Conservation (phyloP, 2,329 filamentous ascomycete genomes). For the Verticillium nubilum region DNA sequence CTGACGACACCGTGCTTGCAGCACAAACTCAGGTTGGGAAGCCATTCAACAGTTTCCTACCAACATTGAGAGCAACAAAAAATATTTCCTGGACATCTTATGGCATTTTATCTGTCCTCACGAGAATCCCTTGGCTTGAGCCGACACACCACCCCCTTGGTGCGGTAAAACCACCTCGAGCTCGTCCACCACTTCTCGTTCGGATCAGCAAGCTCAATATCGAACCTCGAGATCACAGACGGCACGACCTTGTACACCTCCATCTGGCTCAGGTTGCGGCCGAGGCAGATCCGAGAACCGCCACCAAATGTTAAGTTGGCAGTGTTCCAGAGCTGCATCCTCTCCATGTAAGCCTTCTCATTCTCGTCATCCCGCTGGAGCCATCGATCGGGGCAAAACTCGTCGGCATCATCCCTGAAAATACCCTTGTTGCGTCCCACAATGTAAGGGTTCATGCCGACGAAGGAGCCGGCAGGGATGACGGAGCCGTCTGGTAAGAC, state of each 20-base stretch:
- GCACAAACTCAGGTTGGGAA: no score
- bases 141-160: conserved; percentile 13
- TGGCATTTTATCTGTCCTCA: no score
- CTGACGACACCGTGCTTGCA: no score
- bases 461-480: conserved; percentile 28
- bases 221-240: conserved; percentile 37
- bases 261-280: conserved; percentile 25
- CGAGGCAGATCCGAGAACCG: conserved; percentile 32
- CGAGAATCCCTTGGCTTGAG: conserved; percentile 8
- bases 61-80: no score
- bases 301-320: conserved; percentile 31
- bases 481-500: conserved; percentile 27
- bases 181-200: conserved; percentile 13
- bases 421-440: conserved; percentile 29
- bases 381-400: conserved; percentile 44
- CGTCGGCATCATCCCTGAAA: conserved; percentile 39
- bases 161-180: conserved; percentile 14
- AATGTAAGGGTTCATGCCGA: conserved; percentile 36
- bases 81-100: no score
- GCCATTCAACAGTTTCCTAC: no score
- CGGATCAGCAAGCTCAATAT: conserved; percentile 25
- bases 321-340: conserved; percentile 30
- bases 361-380: conserved; percentile 27
- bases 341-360: conserved; percentile 21
- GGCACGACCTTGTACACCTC: conserved; percentile 31